Conservation (phyloP, 352 stramenopile species). For the Phytophthora cajani region DNA sequence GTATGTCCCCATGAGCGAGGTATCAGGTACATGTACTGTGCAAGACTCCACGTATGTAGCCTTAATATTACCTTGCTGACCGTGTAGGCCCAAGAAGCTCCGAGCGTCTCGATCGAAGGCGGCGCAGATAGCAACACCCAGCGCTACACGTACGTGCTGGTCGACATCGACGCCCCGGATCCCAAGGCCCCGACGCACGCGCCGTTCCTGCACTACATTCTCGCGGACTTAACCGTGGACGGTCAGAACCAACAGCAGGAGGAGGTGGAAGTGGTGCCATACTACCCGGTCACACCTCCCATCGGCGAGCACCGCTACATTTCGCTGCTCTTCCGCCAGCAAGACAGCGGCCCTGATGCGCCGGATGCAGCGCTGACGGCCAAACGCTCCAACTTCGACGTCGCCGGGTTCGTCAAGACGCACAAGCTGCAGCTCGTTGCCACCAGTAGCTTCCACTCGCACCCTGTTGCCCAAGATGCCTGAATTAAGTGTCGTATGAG, state of each 20-base stretch:
- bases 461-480: conserved; percentile 26
- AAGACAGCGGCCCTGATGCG: conserved; percentile 7
- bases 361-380: conserved; percentile 31
- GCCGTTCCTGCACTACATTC: conserved; percentile 78
- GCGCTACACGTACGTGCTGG: conserved; percentile 66
- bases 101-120: conserved; percentile 36
- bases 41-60: conserved; percentile 2
- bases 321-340: conserved; percentile 56
- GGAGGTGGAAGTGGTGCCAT: conserved; percentile 49
- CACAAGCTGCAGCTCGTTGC: conserved; percentile 42
- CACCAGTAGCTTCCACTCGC: conserved; percentile 55
- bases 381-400: conserved; percentile 59
- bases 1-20: conserved; percentile 47
- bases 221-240: conserved; percentile 33
- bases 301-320: conserved; percentile 66
- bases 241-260: conserved; percentile 12
- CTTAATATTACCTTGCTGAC: background rate
- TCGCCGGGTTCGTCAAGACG: conserved; percentile 42
- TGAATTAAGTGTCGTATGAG: conserved; percentile 4
- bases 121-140: conserved; percentile 10
- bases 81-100: conserved; percentile 39
- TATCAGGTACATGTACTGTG: conserved; percentile 7
- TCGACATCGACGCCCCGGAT: conserved; percentile 76
- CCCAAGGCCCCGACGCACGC: conserved; percentile 58
- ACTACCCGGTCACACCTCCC: conserved; percentile 65